Evolutionary conservation across 83 land plant genomes (phyloP), one percentile per base, ranked within the genome.

Genomic region (Picea abies): DNA sequence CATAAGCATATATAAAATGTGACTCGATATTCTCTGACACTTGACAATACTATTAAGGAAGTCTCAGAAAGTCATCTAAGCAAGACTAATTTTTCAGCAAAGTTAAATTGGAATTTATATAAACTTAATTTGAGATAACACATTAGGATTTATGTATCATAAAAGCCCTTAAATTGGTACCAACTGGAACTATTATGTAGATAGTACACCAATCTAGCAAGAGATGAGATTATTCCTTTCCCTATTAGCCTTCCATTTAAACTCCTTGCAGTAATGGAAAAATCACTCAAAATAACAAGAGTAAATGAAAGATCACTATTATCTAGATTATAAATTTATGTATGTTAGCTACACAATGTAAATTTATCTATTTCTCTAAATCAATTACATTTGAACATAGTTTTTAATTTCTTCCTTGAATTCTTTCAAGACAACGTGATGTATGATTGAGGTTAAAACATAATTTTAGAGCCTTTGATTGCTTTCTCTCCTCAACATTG

Each of bases 371-470:
- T 2, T n/a, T n/a, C 8, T 9, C 47, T 44, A 3, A n/a, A 19
- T 72, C 9, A 44, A 20, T 77, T 78, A 96, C 98, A 95, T 94
- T 90, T n/a, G 98, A 84, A 80, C 94, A 94, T 44, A 92, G 71
- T 56, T 90, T 88, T 29, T 29, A 35, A 87, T 84, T 44, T 92
- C 94, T 79, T 83, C 90, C 60, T 85, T 84, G 63, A 79, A 94
- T 19, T 94, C 86, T 12, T 88, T 90, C 41, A 92, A 94, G 89
- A 41, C 87, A 81, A 29, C 0, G 1, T 29, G 32, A 29, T 29
- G 87, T 94, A 93, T 1, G 79, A 83, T 96, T 96, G 67, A 96
- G 85, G 81, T 84, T 87, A 87, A 94, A 93, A 11, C 93, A 84
- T n/a, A 96, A 88, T 80, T 85, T 90, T 11, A 96, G 79, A 60